Conservation (phyloP, 2,329 filamentous ascomycete species). For the Aureobasidium sp. region DNA sequence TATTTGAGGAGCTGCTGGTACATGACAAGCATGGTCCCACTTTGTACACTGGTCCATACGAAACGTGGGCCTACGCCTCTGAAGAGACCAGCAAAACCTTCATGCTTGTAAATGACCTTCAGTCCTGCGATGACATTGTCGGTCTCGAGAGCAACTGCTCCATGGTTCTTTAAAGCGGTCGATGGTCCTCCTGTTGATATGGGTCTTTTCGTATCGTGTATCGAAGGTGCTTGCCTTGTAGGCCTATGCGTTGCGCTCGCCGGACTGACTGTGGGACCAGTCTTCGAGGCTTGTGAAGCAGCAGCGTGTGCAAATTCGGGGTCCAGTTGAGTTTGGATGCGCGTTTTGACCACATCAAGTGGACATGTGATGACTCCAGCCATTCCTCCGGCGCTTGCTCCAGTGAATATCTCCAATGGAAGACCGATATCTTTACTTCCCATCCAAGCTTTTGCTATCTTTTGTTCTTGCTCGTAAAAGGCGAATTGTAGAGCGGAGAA, state of each 20-base stretch:
- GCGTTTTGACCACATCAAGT: constrained; percentile 93
- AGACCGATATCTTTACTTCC: constrained; percentile 78
- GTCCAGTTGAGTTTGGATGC: constrained; percentile 86
- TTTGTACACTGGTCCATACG: constrained; percentile 97
- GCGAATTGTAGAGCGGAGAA: constrained; percentile 97
- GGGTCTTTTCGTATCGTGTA: constrained; percentile 44
- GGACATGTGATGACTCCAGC: constrained; percentile 93
- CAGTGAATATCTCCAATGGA: constrained; percentile 78
- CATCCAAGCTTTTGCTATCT: constrained; percentile 70
- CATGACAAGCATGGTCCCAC: constrained; percentile 89
- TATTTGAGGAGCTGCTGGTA: constrained; percentile 82
- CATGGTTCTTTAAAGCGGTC: constrained; percentile 71
- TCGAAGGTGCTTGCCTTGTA: neutral
- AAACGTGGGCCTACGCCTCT: constrained; percentile 85
- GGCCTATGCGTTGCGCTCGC: constrained; percentile 17
- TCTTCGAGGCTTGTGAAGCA: constrained; percentile 10
- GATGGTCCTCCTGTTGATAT: constrained; percentile 90
- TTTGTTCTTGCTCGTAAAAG: constrained; percentile 93
- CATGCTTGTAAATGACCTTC: constrained; percentile 79
- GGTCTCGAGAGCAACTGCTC: constrained; percentile 74
- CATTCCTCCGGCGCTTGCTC: constrained; percentile 81
- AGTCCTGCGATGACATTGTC: constrained; percentile 82
- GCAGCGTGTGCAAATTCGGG: constrained; percentile 33
- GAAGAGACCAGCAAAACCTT: constrained; percentile 87
- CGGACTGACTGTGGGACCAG: constrained; percentile 8